Percentiles rank a stretch among this genome's conserved stretches.
These are phyloP conservation scores for Vitis hybrid DNA, from an alignment of 177 flowering plant species.

Conservation along the genomic window DNA sequence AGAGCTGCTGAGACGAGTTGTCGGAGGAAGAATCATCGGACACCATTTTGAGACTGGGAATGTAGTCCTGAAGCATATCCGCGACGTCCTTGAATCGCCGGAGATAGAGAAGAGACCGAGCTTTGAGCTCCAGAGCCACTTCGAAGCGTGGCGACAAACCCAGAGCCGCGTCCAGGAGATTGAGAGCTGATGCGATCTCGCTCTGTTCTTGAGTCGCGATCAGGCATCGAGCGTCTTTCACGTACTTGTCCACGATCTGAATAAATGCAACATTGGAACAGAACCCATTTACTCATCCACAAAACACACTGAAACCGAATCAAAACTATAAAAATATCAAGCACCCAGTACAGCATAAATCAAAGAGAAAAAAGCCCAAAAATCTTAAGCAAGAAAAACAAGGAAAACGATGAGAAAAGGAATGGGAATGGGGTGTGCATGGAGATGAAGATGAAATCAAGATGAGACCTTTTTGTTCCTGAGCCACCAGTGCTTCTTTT, in stretches of 20 bases:
- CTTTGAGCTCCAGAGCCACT: slow-evolving; percentile 82
- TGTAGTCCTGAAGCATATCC: slow-evolving; percentile 90
- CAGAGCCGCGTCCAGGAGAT: slow-evolving; percentile 77
- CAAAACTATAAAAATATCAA: too few species aligned
- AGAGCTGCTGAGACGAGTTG: slow-evolving; percentile 45
- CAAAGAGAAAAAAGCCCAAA: neutral
- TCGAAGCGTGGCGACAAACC: slow-evolving; percentile 71
- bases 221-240: slow-evolving; percentile 68
- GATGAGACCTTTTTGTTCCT: slow-evolving; percentile 65
- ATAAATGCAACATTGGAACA: neutral
- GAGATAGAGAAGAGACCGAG: slow-evolving; percentile 73
- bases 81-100: slow-evolving; percentile 87
- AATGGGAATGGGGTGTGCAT: too few species aligned
- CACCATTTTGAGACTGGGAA: slow-evolving; percentile 73
- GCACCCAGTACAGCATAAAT: neutral
- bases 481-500: slow-evolving; percentile 93
- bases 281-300: neutral
- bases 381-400: neutral
- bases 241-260: slow-evolving; percentile 79
- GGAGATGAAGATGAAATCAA: neutral
- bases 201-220: slow-evolving; percentile 66
- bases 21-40: slow-evolving; percentile 53
- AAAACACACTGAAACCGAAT: neutral
- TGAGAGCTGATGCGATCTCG: slow-evolving; percentile 65
- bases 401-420: neutral